A percentile compares a stretch with the other conserved stretches of the same genome.
These are phyloP conservation scores for Alloteropsis semialata DNA, from an alignment of 176 grass and related monocot genomes.

Conservation along the genomic window DNA sequence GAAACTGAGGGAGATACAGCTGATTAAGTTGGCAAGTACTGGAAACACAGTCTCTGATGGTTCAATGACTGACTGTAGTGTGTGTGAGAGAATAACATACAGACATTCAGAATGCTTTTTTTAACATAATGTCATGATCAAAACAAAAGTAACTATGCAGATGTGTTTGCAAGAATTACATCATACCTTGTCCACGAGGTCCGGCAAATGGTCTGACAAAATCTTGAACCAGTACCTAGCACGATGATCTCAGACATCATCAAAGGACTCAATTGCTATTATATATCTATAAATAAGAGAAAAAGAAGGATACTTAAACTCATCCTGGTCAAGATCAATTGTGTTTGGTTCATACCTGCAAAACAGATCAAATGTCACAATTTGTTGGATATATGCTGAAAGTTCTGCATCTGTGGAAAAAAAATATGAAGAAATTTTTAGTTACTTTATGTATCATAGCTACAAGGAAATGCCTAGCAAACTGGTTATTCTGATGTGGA, in stretches of 20 bases:
- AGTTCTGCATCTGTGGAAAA: neutral
- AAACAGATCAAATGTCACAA: conserved; percentile 28
- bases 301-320: conserved; percentile 74
- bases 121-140: conserved; percentile 11
- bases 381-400: conserved; percentile 12
- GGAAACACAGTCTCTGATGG: neutral
- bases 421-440: neutral
- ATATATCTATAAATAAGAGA: conserved; percentile 29
- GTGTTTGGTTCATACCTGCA: conserved; percentile 98
- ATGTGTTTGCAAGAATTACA: conserved; percentile 16
- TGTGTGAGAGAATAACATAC: neutral
- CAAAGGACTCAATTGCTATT: conserved; percentile 13
- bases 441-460: neutral
- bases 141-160: neutral
- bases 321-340: conserved; percentile 87
- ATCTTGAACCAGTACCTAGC: conserved; percentile 91
- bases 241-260: conserved; percentile 38
- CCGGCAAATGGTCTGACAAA: conserved; percentile 78
- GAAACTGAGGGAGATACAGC: neutral
- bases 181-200: conserved; percentile 95
- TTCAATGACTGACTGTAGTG: neutral
- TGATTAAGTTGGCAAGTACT: neutral
- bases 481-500: neutral
- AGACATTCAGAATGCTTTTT: neutral
- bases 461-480: conserved; percentile 3